Base-by-base conservation (phyloP, 495 filamentous ascomycete genomes). In the Terfezia claveryi region DNA sequence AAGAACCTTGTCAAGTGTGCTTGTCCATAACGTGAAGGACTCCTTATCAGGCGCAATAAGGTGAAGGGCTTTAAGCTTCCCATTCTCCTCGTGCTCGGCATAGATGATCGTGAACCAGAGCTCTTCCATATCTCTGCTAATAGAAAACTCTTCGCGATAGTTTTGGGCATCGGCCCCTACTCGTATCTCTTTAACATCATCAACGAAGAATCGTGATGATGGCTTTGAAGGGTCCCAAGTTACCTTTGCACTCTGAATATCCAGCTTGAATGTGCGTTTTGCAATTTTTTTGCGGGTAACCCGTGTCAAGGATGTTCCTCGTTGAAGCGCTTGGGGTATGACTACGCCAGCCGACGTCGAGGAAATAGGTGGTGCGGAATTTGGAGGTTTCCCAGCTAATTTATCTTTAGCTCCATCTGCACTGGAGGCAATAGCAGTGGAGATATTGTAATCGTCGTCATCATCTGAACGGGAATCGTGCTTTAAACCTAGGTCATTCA, bases 81-180 rank as follows among this genome's bases (percentile, higher is more conserved):
- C 72, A 0, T 79, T 69, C 46, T 79, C 74, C 32, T 81, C 76
- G 11, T 75, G 73, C 50, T 83, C 76, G 5, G 76, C 72, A 64
- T 93, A 92, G 49, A 92, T 73, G 57, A 98, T 83, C 32, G 91
- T 91, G 60, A 95, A 85, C 79, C 87, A 94, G 20, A 77, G 75
- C 32, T 71, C 67, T 64, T 85, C 80, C 5, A 72, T 70, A 10
- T 76, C 72, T 54, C 78, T 73, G 4, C 78, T 59, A 36, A 91
- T 66, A 38, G 78, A 74, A 61, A 82, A 82, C 62, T 94, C 88
- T 64, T 93, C 82, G 10, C 84, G 81, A 60, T 94, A 93, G 59
- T 92, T 87, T 50, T 80, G 75, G 37, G 87, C 87, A 64, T 94
- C 85, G n/a, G 77, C 73, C 38, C 85, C 89, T 38, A 80, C 76